phyloP scores from a whole-genome alignment of 306 rosid species.

The Argentina anserina region DNA sequence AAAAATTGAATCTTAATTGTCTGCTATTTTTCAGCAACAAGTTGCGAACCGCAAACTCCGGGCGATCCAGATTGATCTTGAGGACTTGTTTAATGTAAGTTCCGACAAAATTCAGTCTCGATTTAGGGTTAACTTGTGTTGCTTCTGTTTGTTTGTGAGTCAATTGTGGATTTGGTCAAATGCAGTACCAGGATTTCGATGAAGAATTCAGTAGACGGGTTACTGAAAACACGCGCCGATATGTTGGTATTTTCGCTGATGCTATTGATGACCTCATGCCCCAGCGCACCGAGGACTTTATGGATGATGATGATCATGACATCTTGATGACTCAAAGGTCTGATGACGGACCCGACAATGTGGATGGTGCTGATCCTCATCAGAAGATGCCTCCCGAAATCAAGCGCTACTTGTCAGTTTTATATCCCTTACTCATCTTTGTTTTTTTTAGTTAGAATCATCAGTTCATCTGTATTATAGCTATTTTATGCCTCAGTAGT shows the following conservation, averaged over 20 bases:
- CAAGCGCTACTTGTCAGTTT: slow-evolving; percentile 79
- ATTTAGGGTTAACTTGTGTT: background rate
- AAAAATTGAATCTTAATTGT: background rate
- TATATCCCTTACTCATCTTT: background rate
- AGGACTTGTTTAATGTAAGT: slow-evolving; percentile 63
- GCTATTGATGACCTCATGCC: slow-evolving; percentile 90
- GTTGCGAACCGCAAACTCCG: slow-evolving; percentile 78
- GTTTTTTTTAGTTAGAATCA: background rate
- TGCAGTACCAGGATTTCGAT: slow-evolving; percentile 71
- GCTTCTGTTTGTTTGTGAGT: too few relatives aligned
- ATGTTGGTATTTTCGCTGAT: slow-evolving; percentile 69
- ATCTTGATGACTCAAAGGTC: slow-evolving; percentile 93
- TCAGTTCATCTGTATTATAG: background rate
- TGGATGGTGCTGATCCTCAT: slow-evolving; percentile 69
- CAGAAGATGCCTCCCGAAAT: slow-evolving; percentile 97
- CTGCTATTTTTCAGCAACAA: slow-evolving; percentile 57
- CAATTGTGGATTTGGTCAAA: background rate
- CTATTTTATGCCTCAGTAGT: background rate
- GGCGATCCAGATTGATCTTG: slow-evolving; percentile 75
- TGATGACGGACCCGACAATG: slow-evolving; percentile 70
- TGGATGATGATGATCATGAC: slow-evolving; percentile 93
- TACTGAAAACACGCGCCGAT: slow-evolving; percentile 78
- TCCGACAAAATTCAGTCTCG: too few relatives aligned
- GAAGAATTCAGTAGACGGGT: slow-evolving; percentile 82
- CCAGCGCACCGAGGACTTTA: slow-evolving; percentile 71